Conservation (phyloP, 176 grass and related monocot genomes). For the Carex parvula region DNA sequence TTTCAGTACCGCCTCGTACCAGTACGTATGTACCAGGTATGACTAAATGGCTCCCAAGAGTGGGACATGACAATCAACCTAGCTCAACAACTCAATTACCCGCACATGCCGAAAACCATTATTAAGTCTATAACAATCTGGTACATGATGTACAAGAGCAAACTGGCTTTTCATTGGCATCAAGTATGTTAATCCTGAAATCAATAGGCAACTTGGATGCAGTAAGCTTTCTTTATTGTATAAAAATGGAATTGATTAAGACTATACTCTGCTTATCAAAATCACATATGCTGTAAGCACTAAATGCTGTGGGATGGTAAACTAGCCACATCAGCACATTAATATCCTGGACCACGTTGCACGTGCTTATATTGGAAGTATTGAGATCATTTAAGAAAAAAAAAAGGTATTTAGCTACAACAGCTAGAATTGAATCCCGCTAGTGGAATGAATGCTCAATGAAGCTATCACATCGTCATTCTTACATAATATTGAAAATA, state of each 20-base stretch:
- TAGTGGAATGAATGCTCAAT: neutral
- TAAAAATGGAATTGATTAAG: neutral
- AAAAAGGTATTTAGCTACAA: neutral
- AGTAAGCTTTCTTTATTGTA: neutral
- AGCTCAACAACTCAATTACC: neutral
- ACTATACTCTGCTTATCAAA: neutral
- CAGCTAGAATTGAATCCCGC: neutral
- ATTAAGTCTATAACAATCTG: neutral
- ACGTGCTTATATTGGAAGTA: neutral
- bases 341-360: neutral
- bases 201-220: neutral
- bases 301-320: slow-evolving; percentile 5
- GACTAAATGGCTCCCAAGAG: neutral
- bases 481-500: slow-evolving; percentile 2
- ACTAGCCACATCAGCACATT: slow-evolving; percentile 8
- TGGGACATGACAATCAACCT: neutral
- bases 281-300: neutral
- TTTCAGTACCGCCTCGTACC: neutral
- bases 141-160: neutral
- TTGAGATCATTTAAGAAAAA: neutral
- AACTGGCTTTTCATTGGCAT: neutral
- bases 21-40: neutral
- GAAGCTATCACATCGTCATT: neutral
- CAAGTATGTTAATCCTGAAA: neutral
- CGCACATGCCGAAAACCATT: neutral